Conservation (phyloP, 768 basidiomycete species). For the Favolaschia claudopus region DNA sequence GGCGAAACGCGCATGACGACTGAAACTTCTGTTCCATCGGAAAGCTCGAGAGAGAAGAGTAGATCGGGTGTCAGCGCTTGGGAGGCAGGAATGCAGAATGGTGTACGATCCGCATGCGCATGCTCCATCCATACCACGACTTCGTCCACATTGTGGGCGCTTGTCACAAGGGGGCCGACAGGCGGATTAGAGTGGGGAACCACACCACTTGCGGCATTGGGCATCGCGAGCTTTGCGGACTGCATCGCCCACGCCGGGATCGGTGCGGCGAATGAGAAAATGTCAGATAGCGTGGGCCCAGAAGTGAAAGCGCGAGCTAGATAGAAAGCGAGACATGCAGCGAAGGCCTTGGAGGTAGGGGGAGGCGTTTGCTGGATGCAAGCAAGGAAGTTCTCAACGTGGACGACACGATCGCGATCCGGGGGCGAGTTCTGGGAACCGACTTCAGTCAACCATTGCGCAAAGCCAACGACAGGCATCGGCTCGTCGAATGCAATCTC, state of each 20-base stretch:
- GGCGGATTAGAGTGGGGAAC: constrained; percentile 36
- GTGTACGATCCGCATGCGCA: constrained; percentile 31
- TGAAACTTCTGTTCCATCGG: constrained; percentile 46
- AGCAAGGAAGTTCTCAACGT: background rate
- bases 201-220: constrained; percentile 35
- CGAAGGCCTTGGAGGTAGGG: background rate
- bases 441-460: too few species aligned
- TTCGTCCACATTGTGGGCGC: constrained; percentile 43
- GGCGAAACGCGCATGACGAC: constrained; percentile 49
- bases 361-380: background rate
- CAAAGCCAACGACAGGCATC: too few species aligned
- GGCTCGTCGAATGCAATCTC: background rate
- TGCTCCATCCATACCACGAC: constrained; percentile 47
- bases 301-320: background rate
- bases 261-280: constrained; percentile 44
- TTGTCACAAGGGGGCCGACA: constrained; percentile 46
- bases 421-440: too few species aligned
- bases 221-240: constrained; percentile 45
- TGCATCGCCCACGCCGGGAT: constrained; percentile 46
- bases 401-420: too few species aligned
- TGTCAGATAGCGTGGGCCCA: constrained; percentile 25
- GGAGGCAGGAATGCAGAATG: constrained; percentile 50
- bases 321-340: background rate
- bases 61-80: constrained; percentile 54
- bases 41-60: constrained; percentile 46